Evolutionary conservation across 179 eudicot species (phyloP).

Genomic region (Sideroxylon spinosum): DNA sequence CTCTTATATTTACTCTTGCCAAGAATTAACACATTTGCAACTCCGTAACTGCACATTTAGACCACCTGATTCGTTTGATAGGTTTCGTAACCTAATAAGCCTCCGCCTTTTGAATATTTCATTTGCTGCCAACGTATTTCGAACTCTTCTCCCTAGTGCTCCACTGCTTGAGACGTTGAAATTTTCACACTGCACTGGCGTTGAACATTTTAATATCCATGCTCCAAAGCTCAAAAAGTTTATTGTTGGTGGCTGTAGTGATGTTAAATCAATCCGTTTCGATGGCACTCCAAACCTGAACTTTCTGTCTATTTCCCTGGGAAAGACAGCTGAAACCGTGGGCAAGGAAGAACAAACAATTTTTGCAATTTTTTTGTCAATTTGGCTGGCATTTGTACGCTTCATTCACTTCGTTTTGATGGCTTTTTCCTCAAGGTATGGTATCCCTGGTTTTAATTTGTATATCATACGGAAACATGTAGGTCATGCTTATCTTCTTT

Average conservation of each 20-base stretch:
- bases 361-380: neutral
- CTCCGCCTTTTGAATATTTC: neutral
- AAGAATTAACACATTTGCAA: neutral
- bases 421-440: constrained; percentile 7
- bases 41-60: neutral
- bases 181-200: neutral
- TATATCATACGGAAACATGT: neutral
- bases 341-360: neutral
- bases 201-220: constrained; percentile 5
- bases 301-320: neutral
- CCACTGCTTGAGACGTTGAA: neutral
- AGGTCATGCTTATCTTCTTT: neutral
- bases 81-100: neutral
- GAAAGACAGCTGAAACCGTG: neutral
- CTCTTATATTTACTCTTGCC: constrained; percentile 7
- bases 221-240: constrained; percentile 3
- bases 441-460: neutral
- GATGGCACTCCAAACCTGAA: neutral
- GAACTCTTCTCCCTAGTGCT: neutral
- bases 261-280: neutral
- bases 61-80: neutral
- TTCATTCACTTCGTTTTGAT: neutral
- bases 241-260: neutral
- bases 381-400: neutral
- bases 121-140: neutral